Evolutionary conservation across 495 filamentous ascomycete species (phyloP), one percentile per base, ranked within the genome.

Genomic region (Achaetomiella virescens): DNA sequence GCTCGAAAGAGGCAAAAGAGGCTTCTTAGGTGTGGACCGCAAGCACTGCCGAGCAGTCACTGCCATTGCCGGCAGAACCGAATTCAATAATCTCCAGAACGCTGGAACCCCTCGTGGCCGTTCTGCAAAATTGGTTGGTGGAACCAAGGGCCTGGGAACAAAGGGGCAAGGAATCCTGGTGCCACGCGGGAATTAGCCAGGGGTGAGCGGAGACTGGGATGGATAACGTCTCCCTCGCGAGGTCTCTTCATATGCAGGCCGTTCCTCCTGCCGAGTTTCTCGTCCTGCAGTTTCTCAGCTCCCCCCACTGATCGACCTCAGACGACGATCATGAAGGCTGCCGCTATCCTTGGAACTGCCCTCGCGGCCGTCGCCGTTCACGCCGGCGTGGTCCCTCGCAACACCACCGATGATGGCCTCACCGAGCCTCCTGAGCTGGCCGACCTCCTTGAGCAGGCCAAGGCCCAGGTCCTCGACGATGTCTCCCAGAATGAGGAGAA

Each of bases 391-490:
- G 20, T 35, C 5, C 25, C 48, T 10, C 49, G 49, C 21, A 24
- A 37, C 20, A 18, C 36, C 35, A 29, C 45, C 33, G 21, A 8
- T 17, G 33, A 54, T 31, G 49, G 31, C 22, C 52, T 55, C 10
- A 12, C 40, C 22, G 33, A 55, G 37, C 20, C 48, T 14, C 15
- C 15, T 2, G 25, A 22, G 1, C 29, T 54, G 33, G 12, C 17
- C 18, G 37, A 52, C 9, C 53, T 61, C 12, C 20, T 57, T 18
- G 59, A 57, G 44, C 3, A 42, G 15, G 49, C 48, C 49, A 57
- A 57, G 54, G 27, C 41, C 9, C 48, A 49, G 29, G 38, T 57
- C 48, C 33, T 57, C 14, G 14, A 41, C 0, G 15, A 44, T 2
- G 12, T 61, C 31, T 22, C 17, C 15, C 20, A 25, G 12, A 40